Conservation (phyloP, 257 asterid genomes). For the Thymus mandschuricus region DNA sequence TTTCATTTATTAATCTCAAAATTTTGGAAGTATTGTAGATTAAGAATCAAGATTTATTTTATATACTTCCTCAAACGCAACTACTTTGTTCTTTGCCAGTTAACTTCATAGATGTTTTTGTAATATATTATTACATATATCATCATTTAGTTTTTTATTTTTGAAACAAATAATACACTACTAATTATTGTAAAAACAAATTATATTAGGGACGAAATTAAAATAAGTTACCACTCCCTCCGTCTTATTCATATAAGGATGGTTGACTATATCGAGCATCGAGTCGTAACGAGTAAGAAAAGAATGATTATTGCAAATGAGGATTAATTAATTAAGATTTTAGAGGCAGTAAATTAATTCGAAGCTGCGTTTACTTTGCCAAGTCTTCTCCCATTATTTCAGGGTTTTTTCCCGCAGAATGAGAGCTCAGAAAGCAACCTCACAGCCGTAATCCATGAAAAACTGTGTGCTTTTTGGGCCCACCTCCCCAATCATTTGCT, state of each 20-base stretch:
- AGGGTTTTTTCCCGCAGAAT: constrained; percentile 31
- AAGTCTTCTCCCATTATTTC: constrained; percentile 35
- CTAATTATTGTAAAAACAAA: too few relatives aligned
- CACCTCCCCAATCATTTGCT: constrained; percentile 43
- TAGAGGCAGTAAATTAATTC: background rate
- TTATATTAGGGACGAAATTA: too few relatives aligned
- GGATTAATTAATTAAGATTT: background rate
- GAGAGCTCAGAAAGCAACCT: constrained; percentile 39
- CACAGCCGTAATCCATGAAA: constrained; percentile 37
- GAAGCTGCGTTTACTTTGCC: constrained; percentile 26
- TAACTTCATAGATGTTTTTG: constrained; percentile 7
- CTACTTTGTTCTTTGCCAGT: constrained; percentile 36
- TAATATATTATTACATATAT: too few relatives aligned
- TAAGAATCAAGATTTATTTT: constrained; percentile 8
- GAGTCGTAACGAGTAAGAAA: background rate
- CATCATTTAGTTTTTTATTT: too few relatives aligned
- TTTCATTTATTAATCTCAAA: background rate
- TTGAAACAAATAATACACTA: too few relatives aligned
- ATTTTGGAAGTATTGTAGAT: constrained; percentile 25
- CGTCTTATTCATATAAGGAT: too few relatives aligned
- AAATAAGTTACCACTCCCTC: too few relatives aligned
- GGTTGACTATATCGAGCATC: background rate
- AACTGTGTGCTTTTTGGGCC: constrained; percentile 31
- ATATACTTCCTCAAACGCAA: constrained; percentile 10
- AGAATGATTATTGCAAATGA: background rate